These are phyloP conservation scores for Hypomontagnella monticulosa DNA, from an alignment of 495 filamentous ascomycete genomes.

Conservation along the genomic window DNA sequence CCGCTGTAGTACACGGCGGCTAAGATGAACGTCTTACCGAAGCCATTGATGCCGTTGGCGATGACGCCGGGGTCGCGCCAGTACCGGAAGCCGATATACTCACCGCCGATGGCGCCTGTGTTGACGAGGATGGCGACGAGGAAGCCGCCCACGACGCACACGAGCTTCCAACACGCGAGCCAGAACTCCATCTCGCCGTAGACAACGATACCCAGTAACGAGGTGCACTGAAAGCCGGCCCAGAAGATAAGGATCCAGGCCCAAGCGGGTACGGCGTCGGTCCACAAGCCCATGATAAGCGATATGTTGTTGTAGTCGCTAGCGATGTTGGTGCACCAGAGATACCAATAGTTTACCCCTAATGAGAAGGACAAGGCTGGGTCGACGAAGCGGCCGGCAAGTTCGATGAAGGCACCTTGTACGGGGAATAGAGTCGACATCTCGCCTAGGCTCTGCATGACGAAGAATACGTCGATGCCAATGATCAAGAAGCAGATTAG, in stretches of 20 bases:
- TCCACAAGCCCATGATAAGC: slow-evolving; percentile 43
- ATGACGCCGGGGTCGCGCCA: slow-evolving; percentile 74
- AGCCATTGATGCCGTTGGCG: slow-evolving; percentile 62
- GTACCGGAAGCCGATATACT: slow-evolving; percentile 65
- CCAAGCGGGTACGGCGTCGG: slow-evolving; percentile 53
- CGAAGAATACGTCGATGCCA: slow-evolving; percentile 66
- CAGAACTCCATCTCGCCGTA: slow-evolving; percentile 63
- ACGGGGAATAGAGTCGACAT: slow-evolving; percentile 66
- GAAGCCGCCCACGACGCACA: slow-evolving; percentile 57
- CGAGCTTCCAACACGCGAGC: slow-evolving; percentile 55
- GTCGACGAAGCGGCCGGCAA: slow-evolving; percentile 66
- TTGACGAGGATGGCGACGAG: slow-evolving; percentile 58
- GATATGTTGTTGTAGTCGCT: slow-evolving; percentile 44
- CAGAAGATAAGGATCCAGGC: slow-evolving; percentile 68
- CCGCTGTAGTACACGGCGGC: slow-evolving; percentile 78
- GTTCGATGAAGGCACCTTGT: slow-evolving; percentile 65
- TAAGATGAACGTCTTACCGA: slow-evolving; percentile 73
- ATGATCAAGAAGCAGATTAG: slow-evolving; percentile 65
- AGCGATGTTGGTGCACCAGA: slow-evolving; percentile 64
- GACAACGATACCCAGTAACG: slow-evolving; percentile 53
- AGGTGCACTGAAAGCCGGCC: slow-evolving; percentile 55
- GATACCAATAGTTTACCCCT: slow-evolving; percentile 68
- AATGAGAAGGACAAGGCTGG: slow-evolving; percentile 62
- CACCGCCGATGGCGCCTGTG: slow-evolving; percentile 49
- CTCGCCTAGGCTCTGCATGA: slow-evolving; percentile 69